Base-by-base conservation (phyloP, 495 filamentous ascomycete species). In the Neohortaea acidophila region DNA sequence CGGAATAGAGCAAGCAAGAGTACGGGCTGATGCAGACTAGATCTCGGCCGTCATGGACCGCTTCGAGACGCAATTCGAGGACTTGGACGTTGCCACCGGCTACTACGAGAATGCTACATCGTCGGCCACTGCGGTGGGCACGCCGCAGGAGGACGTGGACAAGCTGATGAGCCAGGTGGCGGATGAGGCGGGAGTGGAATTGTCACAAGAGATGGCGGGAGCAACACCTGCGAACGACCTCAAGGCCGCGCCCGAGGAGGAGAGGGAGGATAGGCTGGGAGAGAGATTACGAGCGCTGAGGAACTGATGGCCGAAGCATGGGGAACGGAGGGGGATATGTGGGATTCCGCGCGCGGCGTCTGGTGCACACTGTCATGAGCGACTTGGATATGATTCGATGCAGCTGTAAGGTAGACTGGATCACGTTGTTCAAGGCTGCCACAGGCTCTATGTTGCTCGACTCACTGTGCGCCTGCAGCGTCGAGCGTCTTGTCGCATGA, bases 41-140 rank as follows among this genome's bases (percentile, higher is more conserved):
- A 74, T 75, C 39, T 71, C 68, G 17, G 64, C 64, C 21, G 45
- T 57, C 35, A 84, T 87, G 65, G 81, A 86, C 52, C 73, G 75
- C 50, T 85, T 83, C 65, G 77, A 83, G 56, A 66, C 69, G 30
- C 81, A 87, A 57, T 84, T 84, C 61, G 81, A 86, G 51, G 79
- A 86, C 48, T 73, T 86, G 41, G 81, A 84, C 55, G 79, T 86
- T 47, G 73, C 70, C 51, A 84, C 79, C 34, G 76, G 74, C 18
- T 84, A 84, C 59, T 84, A 84, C 62, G 78, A 84, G 59, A 84
- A 81, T 53, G 81, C 81, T 28, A 84, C 82, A 32, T 71, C 73
- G 7, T 70, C 70, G 29, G 74, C 74, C 32, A 85, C 82, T 0
- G 77, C 78, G 10, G 70, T 78, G 19, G 77, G 72, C 38, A 81